These are phyloP conservation scores for Lepiota brunneoincarnata DNA, from an alignment of 768 basidiomycete genomes.

Conservation along the genomic window DNA sequence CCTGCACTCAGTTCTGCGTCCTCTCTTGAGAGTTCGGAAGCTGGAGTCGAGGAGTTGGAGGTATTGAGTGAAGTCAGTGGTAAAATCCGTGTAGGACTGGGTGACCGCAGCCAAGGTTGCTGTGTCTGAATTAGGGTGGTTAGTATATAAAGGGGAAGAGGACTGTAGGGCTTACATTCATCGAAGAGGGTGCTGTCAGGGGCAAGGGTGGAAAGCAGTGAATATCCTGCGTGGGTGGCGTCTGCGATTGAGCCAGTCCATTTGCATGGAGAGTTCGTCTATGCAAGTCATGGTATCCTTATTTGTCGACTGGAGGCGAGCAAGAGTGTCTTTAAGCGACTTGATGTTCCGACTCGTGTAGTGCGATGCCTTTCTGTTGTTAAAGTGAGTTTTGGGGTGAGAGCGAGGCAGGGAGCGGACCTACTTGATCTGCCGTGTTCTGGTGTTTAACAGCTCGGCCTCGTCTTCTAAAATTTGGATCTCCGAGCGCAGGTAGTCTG, in stretches of 20 bases:
- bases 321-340: neutral
- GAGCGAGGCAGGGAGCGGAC: neutral
- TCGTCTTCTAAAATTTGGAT: slow-evolving; percentile 25
- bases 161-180: neutral
- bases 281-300: neutral
- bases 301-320: neutral
- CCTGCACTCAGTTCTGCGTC: neutral
- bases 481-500: slow-evolving; percentile 23
- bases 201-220: neutral
- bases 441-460: slow-evolving; percentile 22
- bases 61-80: neutral
- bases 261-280: slow-evolving; percentile 5
- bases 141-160: neutral
- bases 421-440: slow-evolving; percentile 29
- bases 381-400: neutral
- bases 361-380: neutral
- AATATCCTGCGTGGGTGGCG: neutral
- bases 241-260: slow-evolving; percentile 1
- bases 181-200: neutral
- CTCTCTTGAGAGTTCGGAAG: neutral
- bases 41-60: neutral
- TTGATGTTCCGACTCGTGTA: neutral
- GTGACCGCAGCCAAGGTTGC: neutral
- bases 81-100: neutral
- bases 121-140: neutral